Base-by-base conservation (phyloP, 306 rosid species). In the Cyclanthera cordifolia region DNA sequence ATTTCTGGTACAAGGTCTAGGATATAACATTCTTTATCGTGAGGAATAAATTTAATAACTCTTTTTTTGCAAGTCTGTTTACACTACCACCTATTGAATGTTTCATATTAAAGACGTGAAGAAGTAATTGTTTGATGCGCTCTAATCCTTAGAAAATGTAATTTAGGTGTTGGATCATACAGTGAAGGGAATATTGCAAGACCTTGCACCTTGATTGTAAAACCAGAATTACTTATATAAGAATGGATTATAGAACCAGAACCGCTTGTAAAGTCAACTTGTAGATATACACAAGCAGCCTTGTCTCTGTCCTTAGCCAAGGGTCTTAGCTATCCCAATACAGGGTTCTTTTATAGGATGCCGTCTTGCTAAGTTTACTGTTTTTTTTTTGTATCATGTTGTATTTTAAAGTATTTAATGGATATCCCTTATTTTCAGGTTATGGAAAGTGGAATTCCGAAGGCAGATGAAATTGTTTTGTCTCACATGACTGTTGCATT, bases 401-500 rank as follows among this genome's bases (percentile, higher is more conserved):
- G 57, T 8, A 63, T 21, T 39, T 17, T 17, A 19, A 63, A 63
- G 53, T 43, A 21, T 13, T 21, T 1, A 41, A 21, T 64, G 37
- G 34, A 6, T 19, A 5, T 64, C 70, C 74, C 50, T 72, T 67
- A 30, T 67, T 54, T 87, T 78, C 81, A 94, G 99, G 82, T 94
- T 75, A 57, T 78, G 14, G 70, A 81, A 82, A 90, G 97, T 80
- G 90, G 88, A 77, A 79, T 78, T 80, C 90, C 99, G 64, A 88
- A 69, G 74, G 96, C 97, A 41, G 83, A 82, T 66, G 91, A 88
- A 82, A 74, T 69, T 75, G 86, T 94, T 63, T 72, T 90, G 72
- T 84, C 94, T 51, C 90, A 90, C 81, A 94, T 94, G 97, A 57
- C 79, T 73, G 88, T 82, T 69, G 83, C 74, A 12, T 67, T 94